phyloP scores from a whole-genome alignment of 306 rosid genomes.

The Casuarina cunninghamiana region DNA sequence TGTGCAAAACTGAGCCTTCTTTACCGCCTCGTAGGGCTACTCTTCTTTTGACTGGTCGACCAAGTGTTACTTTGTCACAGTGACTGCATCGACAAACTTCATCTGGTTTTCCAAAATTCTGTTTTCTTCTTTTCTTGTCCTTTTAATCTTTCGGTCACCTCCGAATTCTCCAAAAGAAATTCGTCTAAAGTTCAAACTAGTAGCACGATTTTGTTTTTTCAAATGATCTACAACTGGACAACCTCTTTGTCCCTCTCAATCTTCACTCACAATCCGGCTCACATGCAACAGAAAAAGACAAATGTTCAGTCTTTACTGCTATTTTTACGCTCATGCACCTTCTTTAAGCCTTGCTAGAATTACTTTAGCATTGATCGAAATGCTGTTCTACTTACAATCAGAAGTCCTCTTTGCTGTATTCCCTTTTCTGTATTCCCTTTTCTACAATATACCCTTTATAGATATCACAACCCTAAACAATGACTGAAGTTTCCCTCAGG shows the following conservation, averaged over 20 bases:
- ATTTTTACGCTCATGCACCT: not conserved
- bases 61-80: constrained; percentile 7
- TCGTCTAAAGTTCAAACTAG: not conserved
- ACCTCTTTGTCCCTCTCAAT: not conserved
- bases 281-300: not conserved
- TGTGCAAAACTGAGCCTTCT: not conserved
- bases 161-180: not conserved
- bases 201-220: not conserved
- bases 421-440: not conserved
- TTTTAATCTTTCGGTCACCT: not conserved
- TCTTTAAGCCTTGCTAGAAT: not conserved
- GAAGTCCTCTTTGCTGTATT: not conserved
- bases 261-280: not conserved
- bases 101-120: not conserved
- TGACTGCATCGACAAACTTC: not conserved
- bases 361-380: not conserved
- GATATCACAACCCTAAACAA: not conserved
- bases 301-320: not conserved
- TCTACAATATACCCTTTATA: not conserved
- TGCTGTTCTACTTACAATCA: not conserved
- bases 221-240: not conserved
- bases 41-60: constrained; percentile 22
- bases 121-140: not conserved
- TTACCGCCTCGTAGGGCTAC: constrained; percentile 8
- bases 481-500: not conserved